Conservation (phyloP, 768 basidiomycete species). For the Kwoniella shandongensis region DNA sequence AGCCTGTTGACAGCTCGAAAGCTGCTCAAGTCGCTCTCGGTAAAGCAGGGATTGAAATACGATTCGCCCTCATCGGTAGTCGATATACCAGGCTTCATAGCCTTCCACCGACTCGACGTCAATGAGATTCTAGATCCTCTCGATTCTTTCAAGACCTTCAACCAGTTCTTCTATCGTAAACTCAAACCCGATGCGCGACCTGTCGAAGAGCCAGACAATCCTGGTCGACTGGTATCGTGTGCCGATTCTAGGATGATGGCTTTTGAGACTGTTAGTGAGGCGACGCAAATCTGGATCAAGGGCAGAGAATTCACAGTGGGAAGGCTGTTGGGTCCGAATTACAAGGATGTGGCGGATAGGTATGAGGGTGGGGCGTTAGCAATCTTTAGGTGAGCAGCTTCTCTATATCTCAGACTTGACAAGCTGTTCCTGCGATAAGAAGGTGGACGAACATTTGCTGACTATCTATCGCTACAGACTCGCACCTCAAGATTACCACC, state of each 20-base stretch:
- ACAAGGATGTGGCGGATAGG: constrained; percentile 66
- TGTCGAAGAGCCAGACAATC: constrained; percentile 69
- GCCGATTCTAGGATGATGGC: constrained; percentile 97
- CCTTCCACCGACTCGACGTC: constrained; percentile 81
- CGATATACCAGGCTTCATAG: constrained; percentile 83
- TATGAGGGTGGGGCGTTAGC: constrained; percentile 79
- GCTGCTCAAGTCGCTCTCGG: constrained; percentile 82
- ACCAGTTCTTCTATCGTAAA: constrained; percentile 84
- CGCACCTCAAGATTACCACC: constrained; percentile 78
- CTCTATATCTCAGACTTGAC: no score
- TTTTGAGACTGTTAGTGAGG: constrained; percentile 80
- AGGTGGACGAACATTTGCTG: background rate
- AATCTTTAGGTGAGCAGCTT: constrained; percentile 73
- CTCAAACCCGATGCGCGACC: constrained; percentile 81
- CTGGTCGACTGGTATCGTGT: constrained; percentile 75
- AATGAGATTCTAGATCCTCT: constrained; percentile 81
- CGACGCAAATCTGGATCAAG: constrained; percentile 93
- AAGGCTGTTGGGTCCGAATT: constrained; percentile 74
- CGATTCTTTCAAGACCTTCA: constrained; percentile 85
- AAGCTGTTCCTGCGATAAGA: background rate
- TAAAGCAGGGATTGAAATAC: constrained; percentile 93
- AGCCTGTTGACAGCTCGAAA: constrained; percentile 60
- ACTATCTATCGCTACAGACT: constrained; percentile 21
- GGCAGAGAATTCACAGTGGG: constrained; percentile 86
- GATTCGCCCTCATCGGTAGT: constrained; percentile 78